Evolutionary conservation across 140 eudicot species (phyloP), one percentile per base, ranked within the genome.

Genomic region (Bidens hawaiensis): DNA sequence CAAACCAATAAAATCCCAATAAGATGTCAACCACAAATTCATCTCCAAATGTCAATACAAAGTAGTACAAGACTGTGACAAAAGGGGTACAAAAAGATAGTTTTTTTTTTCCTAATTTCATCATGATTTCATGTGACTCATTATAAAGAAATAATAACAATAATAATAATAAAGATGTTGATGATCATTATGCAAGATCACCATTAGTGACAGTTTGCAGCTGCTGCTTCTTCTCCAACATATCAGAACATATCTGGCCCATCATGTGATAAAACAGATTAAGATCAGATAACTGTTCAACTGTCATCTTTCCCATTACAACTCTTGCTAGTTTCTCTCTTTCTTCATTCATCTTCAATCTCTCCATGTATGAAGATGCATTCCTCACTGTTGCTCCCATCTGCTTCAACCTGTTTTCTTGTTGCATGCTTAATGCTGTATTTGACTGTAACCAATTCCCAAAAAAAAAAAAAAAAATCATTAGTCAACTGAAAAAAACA

Each of bases 381-480:
- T 85, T 89, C 58, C 95, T 78, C 42, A 89, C 89, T 0, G 95
- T 89, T 45, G 95, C 97, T 0, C 95, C 97, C 91, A 85, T 79
- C 67, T 89, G 93, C 76, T 75, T 85, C 69, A 89, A 36, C 71
- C 95, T 76, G 2, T 75, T 79, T 62, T 85, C 95, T 69, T 85
- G 95, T 59, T 85, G 86, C 81, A 75, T 23, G 48, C 95, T 83
- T 69, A 89, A 48, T 12, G 91, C 89, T 13, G 83, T 81, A 45
- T 83, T 89, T 19, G 85, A 81, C 97, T 89, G 76, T 74, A 81
- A 36, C 11, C 18, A 13, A 56, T 24, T 14, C 28, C 19, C 42
- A 41, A 18, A 6, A 15, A 6, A 3, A 7, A 27, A 56, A 41
- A 18, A 6, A 15, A 6, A 3, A 7, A 30, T 31, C 27, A 10